phyloP scores from a whole-genome alignment of 75 land plant species.

The Sequoia sempervirens region DNA sequence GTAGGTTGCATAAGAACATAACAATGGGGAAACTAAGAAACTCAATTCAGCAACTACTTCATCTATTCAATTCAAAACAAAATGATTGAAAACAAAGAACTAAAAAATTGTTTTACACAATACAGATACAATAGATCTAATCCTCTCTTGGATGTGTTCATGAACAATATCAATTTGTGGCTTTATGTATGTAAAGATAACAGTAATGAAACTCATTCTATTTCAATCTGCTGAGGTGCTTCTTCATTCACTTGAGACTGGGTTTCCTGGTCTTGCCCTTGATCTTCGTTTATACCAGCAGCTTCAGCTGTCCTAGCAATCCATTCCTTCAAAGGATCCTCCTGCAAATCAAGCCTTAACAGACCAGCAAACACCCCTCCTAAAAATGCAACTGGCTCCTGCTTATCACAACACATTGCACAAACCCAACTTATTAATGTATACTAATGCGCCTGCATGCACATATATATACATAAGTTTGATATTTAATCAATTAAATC shows the following conservation, averaged over 20 bases:
- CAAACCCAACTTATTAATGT: not conserved
- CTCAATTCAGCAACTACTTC: not conserved
- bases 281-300: slow-evolving; percentile 44
- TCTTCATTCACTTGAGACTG: slow-evolving; percentile 36
- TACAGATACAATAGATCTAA: not conserved
- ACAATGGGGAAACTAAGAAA: not conserved
- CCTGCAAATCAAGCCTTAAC: slow-evolving; percentile 85
- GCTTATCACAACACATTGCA: slow-evolving; percentile 13
- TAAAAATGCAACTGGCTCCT: slow-evolving; percentile 92
- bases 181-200: too few species aligned
- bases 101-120: not conserved
- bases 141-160: not conserved
- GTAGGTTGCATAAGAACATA: not conserved
- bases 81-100: not conserved
- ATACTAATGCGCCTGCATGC: not conserved
- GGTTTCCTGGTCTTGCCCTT: slow-evolving; percentile 25
- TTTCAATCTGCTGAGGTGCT: slow-evolving; percentile 44
- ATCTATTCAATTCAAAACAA: not conserved
- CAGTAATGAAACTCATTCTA: slow-evolving; percentile 23
- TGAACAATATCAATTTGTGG: not conserved
- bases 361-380: slow-evolving; percentile 93
- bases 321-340: slow-evolving; percentile 93
- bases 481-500: not conserved
- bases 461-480: not conserved
- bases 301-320: slow-evolving; percentile 76